Percentiles rank a stretch among this genome's conserved stretches.
Conservation (phyloP, 192 early-diverging fungal genomes). For the Coemansia sp. region DNA sequence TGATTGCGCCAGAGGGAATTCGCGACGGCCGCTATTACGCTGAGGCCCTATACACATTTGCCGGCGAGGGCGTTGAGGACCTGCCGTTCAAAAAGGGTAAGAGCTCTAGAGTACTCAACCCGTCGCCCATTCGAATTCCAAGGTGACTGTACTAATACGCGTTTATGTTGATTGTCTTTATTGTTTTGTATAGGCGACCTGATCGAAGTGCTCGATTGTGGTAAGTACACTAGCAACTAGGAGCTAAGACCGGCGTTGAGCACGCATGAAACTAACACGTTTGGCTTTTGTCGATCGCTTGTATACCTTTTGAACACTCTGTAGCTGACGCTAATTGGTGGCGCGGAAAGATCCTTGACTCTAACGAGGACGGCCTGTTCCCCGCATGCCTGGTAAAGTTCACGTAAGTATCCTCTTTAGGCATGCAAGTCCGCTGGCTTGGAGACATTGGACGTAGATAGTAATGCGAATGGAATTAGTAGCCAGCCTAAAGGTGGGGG, state of each 20-base stretch:
- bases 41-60: conserved; percentile 58
- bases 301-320: not conserved
- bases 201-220: conserved; percentile 52
- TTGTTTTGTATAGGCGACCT: conserved; percentile 33
- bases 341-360: conserved; percentile 50
- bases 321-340: conserved; percentile 61
- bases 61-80: conserved; percentile 56
- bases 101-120: not conserved
- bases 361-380: conserved; percentile 54
- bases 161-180: conserved; percentile 4
- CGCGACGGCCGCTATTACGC: conserved; percentile 54
- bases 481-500: not conserved
- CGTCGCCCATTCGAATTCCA: not conserved
- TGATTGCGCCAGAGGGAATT: conserved; percentile 57
- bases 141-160: conserved; percentile 1
- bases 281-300: not conserved
- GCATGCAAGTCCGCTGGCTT: not conserved
- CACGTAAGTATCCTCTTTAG: conserved; percentile 48
- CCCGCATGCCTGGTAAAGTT: conserved; percentile 59
- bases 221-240: conserved; percentile 20
- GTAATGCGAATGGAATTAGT: too few species aligned
- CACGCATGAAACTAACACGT: not conserved
- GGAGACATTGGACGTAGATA: not conserved
- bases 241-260: conserved; percentile 2
- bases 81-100: conserved; percentile 56